Base-by-base conservation (phyloP, 2,329 filamentous ascomycete species). In the Fusarium austroafricanum region DNA sequence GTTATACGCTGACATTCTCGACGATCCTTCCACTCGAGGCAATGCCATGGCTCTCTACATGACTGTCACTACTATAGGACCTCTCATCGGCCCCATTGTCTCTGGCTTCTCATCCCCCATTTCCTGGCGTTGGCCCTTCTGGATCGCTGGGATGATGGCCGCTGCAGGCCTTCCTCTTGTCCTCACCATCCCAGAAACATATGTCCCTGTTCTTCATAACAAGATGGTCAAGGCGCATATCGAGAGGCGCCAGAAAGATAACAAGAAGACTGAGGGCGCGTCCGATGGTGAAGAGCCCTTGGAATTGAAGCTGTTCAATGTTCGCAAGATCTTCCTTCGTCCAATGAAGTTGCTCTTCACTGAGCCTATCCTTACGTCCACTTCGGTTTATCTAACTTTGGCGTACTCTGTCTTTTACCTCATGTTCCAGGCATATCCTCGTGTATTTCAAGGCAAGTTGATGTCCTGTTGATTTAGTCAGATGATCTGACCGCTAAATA, bases 391-490 rank as follows among this genome's bases (percentile, higher is more conserved):
- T 68, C 79, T 85, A 63, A 81, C 84, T 2, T 80, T 86, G 53
- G 78, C 83, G 5, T 86, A 86, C 61, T 82, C 83, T 18, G 81
- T 83, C 8, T 77, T 86, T 29, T 86, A 85, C 66, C 83, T 86
- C 75, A 75, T 85, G 53, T 86, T 86, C 69, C 80, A 80, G 28
- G 84, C 83, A 6, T 85, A 83, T 69, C 83, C 83, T 0, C 83
- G 85, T 23, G 79, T 86, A 3, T 86, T 80, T 51, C 75, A 83
- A 69, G 66, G 73, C 67, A 47, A 21, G 45, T 50, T 15, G 17
- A n/a, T 23, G 20, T 20, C 38, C 18, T 37, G 12, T 37, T n/a
- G 17, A 11, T 14, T 9, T 6, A 20, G 21, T 3, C 23, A 7
- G 17, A 23, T 39, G 10, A 23, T 50, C 62, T 67, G 39, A 69